phyloP scores from a whole-genome alignment of 768 basidiomycete genomes.

The Tricholoma terreum region DNA sequence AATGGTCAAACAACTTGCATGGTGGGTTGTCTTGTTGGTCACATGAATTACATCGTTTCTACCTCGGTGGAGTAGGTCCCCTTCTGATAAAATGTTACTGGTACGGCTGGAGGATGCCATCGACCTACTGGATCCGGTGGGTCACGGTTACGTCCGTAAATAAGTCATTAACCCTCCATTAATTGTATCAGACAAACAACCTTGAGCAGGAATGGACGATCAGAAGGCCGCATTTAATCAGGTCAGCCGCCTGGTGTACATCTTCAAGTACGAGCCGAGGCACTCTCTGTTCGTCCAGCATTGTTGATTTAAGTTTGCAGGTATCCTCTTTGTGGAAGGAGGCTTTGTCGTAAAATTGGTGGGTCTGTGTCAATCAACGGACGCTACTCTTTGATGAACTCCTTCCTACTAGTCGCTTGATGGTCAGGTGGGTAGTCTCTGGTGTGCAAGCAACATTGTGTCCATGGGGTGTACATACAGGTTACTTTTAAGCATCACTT shows the following conservation, averaged over 20 bases:
- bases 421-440: slow-evolving; percentile 3
- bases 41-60: not conserved
- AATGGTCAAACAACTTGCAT: slow-evolving; percentile 4
- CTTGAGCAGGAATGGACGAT: too few relatives aligned
- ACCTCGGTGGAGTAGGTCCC: slow-evolving; percentile 9
- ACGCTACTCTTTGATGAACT: too few relatives aligned
- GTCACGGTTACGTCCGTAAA: too few relatives aligned
- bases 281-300: too few relatives aligned
- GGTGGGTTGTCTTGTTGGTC: too few relatives aligned
- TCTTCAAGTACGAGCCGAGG: not conserved
- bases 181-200: too few relatives aligned
- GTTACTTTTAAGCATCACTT: not conserved
- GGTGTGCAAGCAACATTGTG: too few relatives aligned
- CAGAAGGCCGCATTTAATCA: slow-evolving; percentile 9
- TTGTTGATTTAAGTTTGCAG: too few relatives aligned
- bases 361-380: too few relatives aligned
- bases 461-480: too few relatives aligned
- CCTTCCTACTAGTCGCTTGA: slow-evolving; percentile 4
- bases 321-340: slow-evolving; percentile 10
- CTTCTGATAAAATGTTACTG: slow-evolving; percentile 2
- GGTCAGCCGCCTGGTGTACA: slow-evolving; percentile 8
- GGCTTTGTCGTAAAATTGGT: too few relatives aligned
- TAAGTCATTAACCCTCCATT: too few relatives aligned
- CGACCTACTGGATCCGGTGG: slow-evolving; percentile 6
- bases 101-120: slow-evolving; percentile 10